These are phyloP conservation scores for Triglochin maritima DNA, from an alignment of 106 monocot genomes.

Conservation along the genomic window DNA sequence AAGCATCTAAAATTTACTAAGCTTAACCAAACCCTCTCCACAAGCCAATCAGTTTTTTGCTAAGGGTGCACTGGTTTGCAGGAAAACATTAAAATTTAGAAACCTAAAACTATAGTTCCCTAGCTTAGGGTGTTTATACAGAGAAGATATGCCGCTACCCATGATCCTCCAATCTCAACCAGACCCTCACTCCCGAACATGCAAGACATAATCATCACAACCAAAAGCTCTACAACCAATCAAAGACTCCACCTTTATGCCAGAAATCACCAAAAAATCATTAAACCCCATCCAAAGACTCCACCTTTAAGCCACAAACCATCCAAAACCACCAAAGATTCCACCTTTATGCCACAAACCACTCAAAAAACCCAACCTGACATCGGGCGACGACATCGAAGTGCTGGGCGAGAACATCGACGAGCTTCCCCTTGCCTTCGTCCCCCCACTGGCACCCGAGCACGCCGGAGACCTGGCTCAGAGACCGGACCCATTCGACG, in stretches of 20 bases:
- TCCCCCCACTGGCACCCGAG: slow-evolving; percentile 14
- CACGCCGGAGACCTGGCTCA: slow-evolving; percentile 13
- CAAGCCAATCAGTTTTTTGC: too few species aligned
- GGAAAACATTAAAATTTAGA: too few species aligned
- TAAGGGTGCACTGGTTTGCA: too few species aligned
- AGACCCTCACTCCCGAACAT: neutral
- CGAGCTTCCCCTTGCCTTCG: slow-evolving; percentile 21
- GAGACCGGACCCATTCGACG: slow-evolving; percentile 1
- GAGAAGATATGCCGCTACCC: too few species aligned
- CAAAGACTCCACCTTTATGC: neutral
- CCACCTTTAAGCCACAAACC: neutral
- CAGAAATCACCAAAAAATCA: neutral
- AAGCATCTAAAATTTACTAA: too few species aligned
- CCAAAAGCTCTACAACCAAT: neutral
- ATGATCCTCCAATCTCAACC: neutral
- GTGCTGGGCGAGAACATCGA: slow-evolving; percentile 9
- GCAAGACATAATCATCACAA: neutral
- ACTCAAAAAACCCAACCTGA: slow-evolving; percentile 3
- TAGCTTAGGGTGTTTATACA: too few species aligned
- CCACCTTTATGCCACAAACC: neutral
- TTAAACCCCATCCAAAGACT: neutral
- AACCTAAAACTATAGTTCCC: too few species aligned
- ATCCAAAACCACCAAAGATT: neutral
- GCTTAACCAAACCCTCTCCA: too few species aligned
- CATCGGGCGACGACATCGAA: slow-evolving; percentile 20